A percentile compares a stretch with the other conserved stretches of the same genome.
phyloP scores from a whole-genome alignment of 768 basidiomycete genomes.

The Goffeauzyma gilvescens region DNA sequence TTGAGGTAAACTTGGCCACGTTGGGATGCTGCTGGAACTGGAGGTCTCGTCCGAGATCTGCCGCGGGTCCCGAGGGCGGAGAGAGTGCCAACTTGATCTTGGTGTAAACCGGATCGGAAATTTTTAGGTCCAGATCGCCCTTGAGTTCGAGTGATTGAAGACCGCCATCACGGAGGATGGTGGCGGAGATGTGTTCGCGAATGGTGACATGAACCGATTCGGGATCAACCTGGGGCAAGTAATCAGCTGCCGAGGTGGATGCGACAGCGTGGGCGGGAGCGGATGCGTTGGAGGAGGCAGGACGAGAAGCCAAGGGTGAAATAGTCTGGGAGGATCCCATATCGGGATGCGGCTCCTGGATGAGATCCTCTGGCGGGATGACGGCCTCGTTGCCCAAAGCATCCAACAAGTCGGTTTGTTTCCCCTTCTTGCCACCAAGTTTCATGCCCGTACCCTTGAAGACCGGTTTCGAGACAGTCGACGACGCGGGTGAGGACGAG shows the following conservation, averaged over 20 bases:
- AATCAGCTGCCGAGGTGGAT: slow-evolving; percentile 34
- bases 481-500: slow-evolving; percentile 14
- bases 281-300: slow-evolving; percentile 42
- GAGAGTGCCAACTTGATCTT: slow-evolving; percentile 38
- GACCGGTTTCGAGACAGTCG: slow-evolving; percentile 37
- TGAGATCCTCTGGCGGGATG: slow-evolving; percentile 16
- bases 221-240: slow-evolving; percentile 51
- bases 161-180: slow-evolving; percentile 76
- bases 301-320: slow-evolving; percentile 35
- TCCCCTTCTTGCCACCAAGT: slow-evolving; percentile 75
- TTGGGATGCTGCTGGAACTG: slow-evolving; percentile 97
- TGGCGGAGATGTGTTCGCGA: slow-evolving; percentile 62
- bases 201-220: slow-evolving; percentile 72
- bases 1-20: slow-evolving; percentile 57
- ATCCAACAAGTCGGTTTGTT: slow-evolving; percentile 69
- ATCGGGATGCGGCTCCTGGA: no score
- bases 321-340: neutral
- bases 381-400: slow-evolving; percentile 55
- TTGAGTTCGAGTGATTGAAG: slow-evolving; percentile 75
- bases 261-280: slow-evolving; percentile 39
- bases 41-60: slow-evolving; percentile 40
- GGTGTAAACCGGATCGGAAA: slow-evolving; percentile 33
- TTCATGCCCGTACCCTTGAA: slow-evolving; percentile 97
- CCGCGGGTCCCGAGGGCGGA: slow-evolving; percentile 42
- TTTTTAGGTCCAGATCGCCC: slow-evolving; percentile 81